Conservation (phyloP, 2,329 filamentous ascomycete genomes). For the Thielaviopsis punctulata region DNA sequence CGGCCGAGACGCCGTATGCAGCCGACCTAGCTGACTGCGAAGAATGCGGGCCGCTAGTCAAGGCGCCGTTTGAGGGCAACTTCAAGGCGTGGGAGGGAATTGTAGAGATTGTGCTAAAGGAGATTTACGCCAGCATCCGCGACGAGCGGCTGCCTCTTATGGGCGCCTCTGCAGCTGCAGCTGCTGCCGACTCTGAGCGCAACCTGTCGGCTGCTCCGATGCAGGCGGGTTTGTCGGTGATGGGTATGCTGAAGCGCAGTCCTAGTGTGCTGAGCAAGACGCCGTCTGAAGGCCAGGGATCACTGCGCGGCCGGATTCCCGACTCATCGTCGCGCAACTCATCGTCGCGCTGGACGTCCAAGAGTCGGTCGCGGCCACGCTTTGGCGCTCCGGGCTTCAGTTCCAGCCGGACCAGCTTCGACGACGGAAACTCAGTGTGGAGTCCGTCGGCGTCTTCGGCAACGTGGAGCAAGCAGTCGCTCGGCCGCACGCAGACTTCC, state of each 20-base stretch:
- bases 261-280: conserved; percentile 88
- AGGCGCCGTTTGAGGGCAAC: conserved; percentile 54
- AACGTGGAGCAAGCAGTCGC: conserved; percentile 86
- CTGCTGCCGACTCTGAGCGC: conserved; percentile 36
- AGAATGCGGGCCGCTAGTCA: conserved; percentile 61
- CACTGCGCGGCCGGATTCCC: conserved; percentile 50
- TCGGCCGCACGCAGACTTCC: conserved; percentile 78
- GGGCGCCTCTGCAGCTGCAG: no score
- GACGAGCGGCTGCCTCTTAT: conserved; percentile 75
- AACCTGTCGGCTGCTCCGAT: conserved; percentile 16
- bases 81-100: conserved; percentile 74
- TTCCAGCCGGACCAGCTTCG: conserved; percentile 84
- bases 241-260: conserved; percentile 62
- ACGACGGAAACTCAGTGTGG: conserved; percentile 80
- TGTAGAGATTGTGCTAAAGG: conserved; percentile 77
- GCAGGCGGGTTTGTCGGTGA: conserved; percentile 49
- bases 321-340: conserved; percentile 33
- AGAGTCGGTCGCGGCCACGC: conserved; percentile 66
- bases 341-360: conserved; percentile 63
- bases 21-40: conserved; percentile 20
- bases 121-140: conserved; percentile 80
- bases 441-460: conserved; percentile 74
- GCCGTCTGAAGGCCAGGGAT: conserved; percentile 62
- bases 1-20: conserved; percentile 20
- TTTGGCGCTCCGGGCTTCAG: conserved; percentile 63